phyloP scores from a whole-genome alignment of 306 rosid species.

The Dicorynia guianensis region DNA sequence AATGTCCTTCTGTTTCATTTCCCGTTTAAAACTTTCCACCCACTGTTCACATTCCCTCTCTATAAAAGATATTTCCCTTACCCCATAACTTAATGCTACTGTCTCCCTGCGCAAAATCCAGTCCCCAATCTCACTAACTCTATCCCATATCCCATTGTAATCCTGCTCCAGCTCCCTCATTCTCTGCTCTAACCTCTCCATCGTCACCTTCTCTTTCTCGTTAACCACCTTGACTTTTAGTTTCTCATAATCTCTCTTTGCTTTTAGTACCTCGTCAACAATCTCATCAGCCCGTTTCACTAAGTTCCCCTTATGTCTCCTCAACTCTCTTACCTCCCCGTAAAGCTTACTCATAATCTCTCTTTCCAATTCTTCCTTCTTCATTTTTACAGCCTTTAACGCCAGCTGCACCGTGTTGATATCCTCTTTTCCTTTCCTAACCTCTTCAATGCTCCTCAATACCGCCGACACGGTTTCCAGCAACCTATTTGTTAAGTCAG shows the following conservation, averaged over 20 bases:
- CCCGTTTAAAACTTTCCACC: conserved; percentile 66
- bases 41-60: conserved; percentile 84
- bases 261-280: conserved; percentile 48
- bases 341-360: conserved; percentile 59
- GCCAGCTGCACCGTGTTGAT: conserved; percentile 53
- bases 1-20: conserved; percentile 54
- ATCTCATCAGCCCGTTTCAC: conserved; percentile 53
- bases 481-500: conserved; percentile 58
- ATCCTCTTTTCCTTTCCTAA: conserved; percentile 58
- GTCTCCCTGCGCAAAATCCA: conserved; percentile 69
- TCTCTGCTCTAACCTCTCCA: conserved; percentile 54
- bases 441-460: conserved; percentile 61
- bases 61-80: conserved; percentile 74
- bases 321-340: conserved; percentile 57
- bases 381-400: conserved; percentile 60
- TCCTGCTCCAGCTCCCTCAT: conserved; percentile 64
- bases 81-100: conserved; percentile 72
- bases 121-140: conserved; percentile 66
- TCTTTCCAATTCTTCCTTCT: conserved; percentile 58
- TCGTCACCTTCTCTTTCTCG: conserved; percentile 50
- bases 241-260: conserved; percentile 50
- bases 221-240: conserved; percentile 40
- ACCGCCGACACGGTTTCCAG: conserved; percentile 58
- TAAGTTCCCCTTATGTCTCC: conserved; percentile 50
- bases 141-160: conserved; percentile 63